Evolutionary conservation across 2,329 filamentous ascomycete genomes (phyloP).

Genomic region (Cordyceps farinosa): DNA sequence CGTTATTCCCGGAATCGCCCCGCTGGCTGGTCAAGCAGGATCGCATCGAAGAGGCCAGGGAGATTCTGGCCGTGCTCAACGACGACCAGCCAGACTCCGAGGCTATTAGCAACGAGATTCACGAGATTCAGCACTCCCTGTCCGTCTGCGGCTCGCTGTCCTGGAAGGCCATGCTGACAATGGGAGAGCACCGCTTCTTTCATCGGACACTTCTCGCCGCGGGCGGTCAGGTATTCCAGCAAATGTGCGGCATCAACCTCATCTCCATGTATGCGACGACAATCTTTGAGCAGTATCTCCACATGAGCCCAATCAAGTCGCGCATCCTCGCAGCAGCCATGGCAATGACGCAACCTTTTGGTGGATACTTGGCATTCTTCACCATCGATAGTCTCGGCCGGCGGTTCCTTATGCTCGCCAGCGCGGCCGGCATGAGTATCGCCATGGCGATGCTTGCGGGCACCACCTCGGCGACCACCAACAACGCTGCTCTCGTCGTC

Average conservation of each 20-base stretch:
- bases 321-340: conserved; percentile 27
- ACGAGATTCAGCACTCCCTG: conserved; percentile 19
- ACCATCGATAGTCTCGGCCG: conserved; percentile 30
- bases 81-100: conserved; percentile 14
- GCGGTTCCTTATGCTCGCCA: conserved; percentile 18
- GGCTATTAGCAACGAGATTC: conserved; percentile 15
- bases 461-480: conserved; percentile 10
- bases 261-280: conserved; percentile 30
- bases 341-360: conserved; percentile 33
- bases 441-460: conserved; percentile 18
- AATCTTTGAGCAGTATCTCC: conserved; percentile 28
- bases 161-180: conserved; percentile 20
- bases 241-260: conserved; percentile 28
- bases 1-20: conserved; percentile 40
- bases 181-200: conserved; percentile 19
- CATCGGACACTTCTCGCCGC: conserved; percentile 19
- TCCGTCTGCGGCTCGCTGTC: conserved; percentile 20
- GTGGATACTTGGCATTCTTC: conserved; percentile 28
- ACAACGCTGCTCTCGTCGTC: conserved; percentile 13
- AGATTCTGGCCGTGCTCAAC: conserved; percentile 43
- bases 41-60: conserved; percentile 37
- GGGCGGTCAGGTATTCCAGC: conserved; percentile 23
- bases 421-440: conserved; percentile 14
- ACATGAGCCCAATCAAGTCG: conserved; percentile 23
- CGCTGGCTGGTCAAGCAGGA: conserved; percentile 36